Base-by-base conservation (phyloP, 1,139 yeast species). In the Wickerhamiella infanticola region DNA sequence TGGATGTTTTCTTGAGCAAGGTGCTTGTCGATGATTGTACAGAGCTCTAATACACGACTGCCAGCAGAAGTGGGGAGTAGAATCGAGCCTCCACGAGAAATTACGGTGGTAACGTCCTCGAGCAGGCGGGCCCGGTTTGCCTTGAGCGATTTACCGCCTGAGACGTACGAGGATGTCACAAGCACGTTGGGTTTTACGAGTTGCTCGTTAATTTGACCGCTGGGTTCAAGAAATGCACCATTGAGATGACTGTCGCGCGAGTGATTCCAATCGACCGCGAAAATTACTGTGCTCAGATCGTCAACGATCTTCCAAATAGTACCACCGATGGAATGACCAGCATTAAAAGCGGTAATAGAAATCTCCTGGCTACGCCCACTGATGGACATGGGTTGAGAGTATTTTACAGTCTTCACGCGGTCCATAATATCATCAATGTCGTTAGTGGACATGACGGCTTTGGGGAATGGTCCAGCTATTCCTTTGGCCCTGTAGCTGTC, bases 221-320 rank as follows among this genome's bases (percentile, higher is more conserved):
- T 61, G 4, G 62, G 59, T 48, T 72, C 74, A 43, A 82, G 63
- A 45, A 86, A 71, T 13, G 81, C 77, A n/a, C 96, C 90, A 55
- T 81, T 82, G 47, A 90, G 66, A 56, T 86, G 88, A 0, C 84
- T 74, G 57, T 90, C 97, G 51, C 78, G 77, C 1, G 96, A 80
- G 61, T 90, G 98, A 60, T 88, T 88, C 97, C 98, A 90, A 42
- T 84, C 79, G 3, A 94, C 90, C 0, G 96, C 95, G 62, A 86
- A 85, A 3, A 90, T 69, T 18, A 86, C 68, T 51, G 80, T 81
- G 53, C 90, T 96, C 26, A 80, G 73, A 53, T 81, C 78, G 52
- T 78, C 78, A 46, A 75, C 73, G 25, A 88, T 64, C 41, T 81
- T 67, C 97, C 97, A 90, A 47, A 81, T 74, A 0, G 85, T 78